Conservation (phyloP, 2,329 filamentous ascomycete species). For the Basipetospora sp. region DNA sequence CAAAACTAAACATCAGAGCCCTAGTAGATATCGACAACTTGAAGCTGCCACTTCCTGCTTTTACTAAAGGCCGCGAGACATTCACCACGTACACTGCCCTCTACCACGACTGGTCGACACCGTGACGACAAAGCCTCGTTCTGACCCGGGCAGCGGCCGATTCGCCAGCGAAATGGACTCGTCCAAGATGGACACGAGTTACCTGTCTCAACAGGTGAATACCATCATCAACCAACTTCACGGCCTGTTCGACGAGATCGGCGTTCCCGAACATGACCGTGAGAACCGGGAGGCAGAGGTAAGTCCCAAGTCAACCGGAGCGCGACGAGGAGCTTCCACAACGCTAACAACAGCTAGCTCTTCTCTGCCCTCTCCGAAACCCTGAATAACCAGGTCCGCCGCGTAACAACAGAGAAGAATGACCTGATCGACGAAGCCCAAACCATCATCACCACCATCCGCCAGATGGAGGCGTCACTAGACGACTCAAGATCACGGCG, state of each 20-base stretch:
- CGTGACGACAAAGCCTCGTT: no score
- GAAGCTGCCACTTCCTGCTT: no score
- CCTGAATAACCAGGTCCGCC: constrained; percentile 73
- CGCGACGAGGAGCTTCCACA: background rate
- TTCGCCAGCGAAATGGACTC: constrained; percentile 4
- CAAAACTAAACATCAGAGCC: no score
- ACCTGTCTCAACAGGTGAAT: constrained; percentile 87
- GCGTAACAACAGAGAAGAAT: constrained; percentile 78
- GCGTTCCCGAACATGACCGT: constrained; percentile 83
- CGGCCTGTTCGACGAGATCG: constrained; percentile 92
- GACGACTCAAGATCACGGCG: constrained; percentile 56
- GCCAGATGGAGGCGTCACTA: constrained; percentile 84
- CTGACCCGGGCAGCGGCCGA: no score
- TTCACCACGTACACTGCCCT: no score
- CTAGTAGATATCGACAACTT: background rate
- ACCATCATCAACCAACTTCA: constrained; percentile 87
- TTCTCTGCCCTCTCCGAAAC: constrained; percentile 86
- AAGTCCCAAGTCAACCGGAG: constrained; percentile 16
- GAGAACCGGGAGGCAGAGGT: constrained; percentile 83
- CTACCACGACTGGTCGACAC: no score
- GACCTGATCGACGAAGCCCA: constrained; percentile 81
- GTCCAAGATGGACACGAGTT: constrained; percentile 66
- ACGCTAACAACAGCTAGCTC: no score
- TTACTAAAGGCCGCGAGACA: no score
- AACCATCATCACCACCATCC: constrained; percentile 68